Conservation (phyloP, 306 rosid genomes). For the Crotalaria pallida region DNA sequence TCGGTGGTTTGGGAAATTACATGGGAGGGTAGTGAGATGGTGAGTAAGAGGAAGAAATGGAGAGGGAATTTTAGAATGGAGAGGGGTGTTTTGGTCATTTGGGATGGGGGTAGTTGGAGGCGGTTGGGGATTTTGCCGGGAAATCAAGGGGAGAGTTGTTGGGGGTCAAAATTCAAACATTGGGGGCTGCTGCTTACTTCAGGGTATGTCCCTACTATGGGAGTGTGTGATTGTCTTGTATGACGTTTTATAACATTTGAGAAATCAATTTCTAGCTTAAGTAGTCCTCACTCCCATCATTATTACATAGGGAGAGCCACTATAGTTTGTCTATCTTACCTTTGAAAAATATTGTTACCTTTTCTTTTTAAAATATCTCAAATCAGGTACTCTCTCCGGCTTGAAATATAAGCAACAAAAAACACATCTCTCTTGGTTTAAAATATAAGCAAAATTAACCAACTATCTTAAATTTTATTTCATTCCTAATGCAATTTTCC, state of each 20-base stretch:
- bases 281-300: too few species aligned
- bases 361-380: too few species aligned
- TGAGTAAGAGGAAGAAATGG: conserved; percentile 23
- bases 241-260: neutral
- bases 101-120: neutral
- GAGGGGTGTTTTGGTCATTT: conserved; percentile 35
- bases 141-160: neutral
- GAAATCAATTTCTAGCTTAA: neutral
- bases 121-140: conserved; percentile 40
- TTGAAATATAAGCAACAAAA: too few species aligned
- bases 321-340: too few species aligned
- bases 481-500: too few species aligned
- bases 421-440: too few species aligned
- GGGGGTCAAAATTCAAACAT: conserved; percentile 31
- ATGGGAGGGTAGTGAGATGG: conserved; percentile 20
- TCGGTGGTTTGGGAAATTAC: conserved; percentile 55
- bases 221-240: neutral
- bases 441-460: too few species aligned
- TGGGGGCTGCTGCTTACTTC: neutral
- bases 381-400: too few species aligned
- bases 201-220: neutral
- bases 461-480: too few species aligned
- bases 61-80: neutral
- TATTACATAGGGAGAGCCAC: too few species aligned
- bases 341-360: too few species aligned